These are phyloP conservation scores for Solanum hybrid DNA, from an alignment of 305 asterid genomes.

Conservation along the genomic window DNA sequence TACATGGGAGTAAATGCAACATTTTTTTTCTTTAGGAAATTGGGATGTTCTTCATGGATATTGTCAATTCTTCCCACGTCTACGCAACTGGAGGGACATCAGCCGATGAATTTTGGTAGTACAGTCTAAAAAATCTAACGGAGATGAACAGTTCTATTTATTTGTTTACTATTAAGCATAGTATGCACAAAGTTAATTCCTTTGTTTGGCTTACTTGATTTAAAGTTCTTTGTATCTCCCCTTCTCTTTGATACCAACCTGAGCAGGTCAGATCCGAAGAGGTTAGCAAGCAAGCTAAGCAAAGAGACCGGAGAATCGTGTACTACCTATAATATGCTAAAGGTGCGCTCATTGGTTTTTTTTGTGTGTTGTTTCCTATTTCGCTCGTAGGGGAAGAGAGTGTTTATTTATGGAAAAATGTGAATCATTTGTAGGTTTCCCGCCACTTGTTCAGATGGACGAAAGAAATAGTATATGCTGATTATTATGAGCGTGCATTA, in stretches of 20 bases:
- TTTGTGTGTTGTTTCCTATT: not conserved
- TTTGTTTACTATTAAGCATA: not conserved
- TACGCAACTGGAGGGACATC: conserved; percentile 99
- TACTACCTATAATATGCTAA: conserved; percentile 87
- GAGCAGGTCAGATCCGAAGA: conserved; percentile 69
- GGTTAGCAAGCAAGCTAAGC: conserved; percentile 48
- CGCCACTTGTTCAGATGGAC: conserved; percentile 84
- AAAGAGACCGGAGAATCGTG: conserved; percentile 86
- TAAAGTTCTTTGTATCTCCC: not conserved
- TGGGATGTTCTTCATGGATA: conserved; percentile 69
- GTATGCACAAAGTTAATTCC: not conserved
- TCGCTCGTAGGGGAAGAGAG: not conserved
- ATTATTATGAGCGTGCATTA: conserved; percentile 74
- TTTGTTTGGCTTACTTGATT: not conserved
- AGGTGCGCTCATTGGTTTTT: conserved; percentile 30
- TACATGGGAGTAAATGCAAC: not conserved
- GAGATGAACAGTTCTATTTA: not conserved
- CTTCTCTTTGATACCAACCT: not conserved
- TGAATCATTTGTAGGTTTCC: conserved; percentile 43
- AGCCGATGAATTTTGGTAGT: conserved; percentile 55
- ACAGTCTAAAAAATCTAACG: not conserved
- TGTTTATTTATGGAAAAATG: not conserved
- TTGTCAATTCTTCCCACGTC: conserved; percentile 67
- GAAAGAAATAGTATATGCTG: conserved; percentile 77
- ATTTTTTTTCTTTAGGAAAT: conserved; percentile 35